Base-by-base conservation (phyloP, 116 monocot genomes). In the Trichopus zeylanicus region DNA sequence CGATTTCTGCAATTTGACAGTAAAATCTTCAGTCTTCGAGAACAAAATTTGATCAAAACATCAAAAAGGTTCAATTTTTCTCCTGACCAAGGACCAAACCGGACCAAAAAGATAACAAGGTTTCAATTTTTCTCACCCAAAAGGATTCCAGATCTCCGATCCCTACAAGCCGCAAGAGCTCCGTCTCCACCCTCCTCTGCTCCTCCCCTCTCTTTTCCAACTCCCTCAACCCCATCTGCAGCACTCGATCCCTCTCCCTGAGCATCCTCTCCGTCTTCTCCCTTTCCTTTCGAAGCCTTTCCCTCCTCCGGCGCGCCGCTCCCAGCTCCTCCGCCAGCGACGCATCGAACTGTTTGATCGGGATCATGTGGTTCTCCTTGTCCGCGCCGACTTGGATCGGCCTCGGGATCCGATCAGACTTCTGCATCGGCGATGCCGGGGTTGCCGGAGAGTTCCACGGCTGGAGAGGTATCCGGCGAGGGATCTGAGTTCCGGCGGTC, bases 291-390 rank as follows among this genome's bases (percentile, higher is more conserved):
- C 74, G 65, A 31, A 85, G 62, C 67, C 62, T 70, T 67, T 77
- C 77, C 57, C 48, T 65, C 47, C 71, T 34, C 67, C 68, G 57
- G 62, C 85, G 51, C 42, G 49, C 74, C 59, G 35, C 74, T 6
- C 64, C 64, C n/a, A 85, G 77, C 70, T 86, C 86, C 67, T 81
- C 78, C 53, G 74, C 81, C 58, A 86, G 61, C 15, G 86, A 81
- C 39, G 63, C 58, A 8, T 78, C 78, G 42, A 34, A 18, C 33
- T 18, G 32, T 19, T 15, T 9, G 18, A 20, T 16, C 25, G 31
- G 7, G 19, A 48, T 48, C 49, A 27, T 31, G 8, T 51, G 51
- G 57, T 63, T 72, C 72, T 69, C 76, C 61, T 81, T 76, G 61
- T 47, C 70, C 26, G 19, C 32, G 15, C 2, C 67, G 31, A 10